Evolutionary conservation across 306 rosid genomes (phyloP).

Genomic region (Adenanthera pavonina): DNA sequence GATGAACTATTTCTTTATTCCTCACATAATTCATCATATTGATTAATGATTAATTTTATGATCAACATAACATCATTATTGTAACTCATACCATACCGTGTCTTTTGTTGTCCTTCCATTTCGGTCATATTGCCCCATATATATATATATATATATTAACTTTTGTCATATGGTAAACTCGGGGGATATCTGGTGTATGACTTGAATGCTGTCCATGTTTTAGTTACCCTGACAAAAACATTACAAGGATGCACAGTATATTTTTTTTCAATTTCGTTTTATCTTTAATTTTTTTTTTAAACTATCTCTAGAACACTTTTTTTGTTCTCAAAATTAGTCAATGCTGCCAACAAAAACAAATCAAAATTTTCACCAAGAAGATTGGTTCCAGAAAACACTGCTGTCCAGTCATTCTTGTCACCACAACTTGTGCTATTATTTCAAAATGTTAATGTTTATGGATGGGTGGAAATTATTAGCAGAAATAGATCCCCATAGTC

Average conservation of each 20-base stretch:
- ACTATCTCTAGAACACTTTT: not conserved
- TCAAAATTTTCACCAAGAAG: not conserved
- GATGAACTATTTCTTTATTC: not conserved
- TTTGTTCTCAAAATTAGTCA: not conserved
- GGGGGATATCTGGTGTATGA: not conserved
- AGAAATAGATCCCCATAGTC: not conserved
- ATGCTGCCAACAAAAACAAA: constrained; percentile 4
- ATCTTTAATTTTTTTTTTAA: not conserved
- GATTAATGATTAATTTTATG: constrained; percentile 9
- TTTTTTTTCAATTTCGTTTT: not conserved
- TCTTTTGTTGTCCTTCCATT: not conserved
- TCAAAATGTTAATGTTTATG: not conserved
- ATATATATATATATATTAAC: not conserved
- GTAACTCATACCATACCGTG: not conserved
- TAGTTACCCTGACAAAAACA: constrained; percentile 4
- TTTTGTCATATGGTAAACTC: not conserved
- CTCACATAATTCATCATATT: not conserved
- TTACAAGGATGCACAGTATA: not conserved
- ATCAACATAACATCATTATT: not conserved
- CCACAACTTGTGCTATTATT: not conserved
- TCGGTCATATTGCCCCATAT: not conserved
- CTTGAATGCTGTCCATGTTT: not conserved
- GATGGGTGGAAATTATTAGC: not conserved
- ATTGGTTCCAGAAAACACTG: not conserved
- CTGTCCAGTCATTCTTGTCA: not conserved